A percentile compares a stretch with the other conserved stretches of the same genome.
phyloP scores from a whole-genome alignment of 768 basidiomycete genomes.

The Nidularia pulvinata region DNA sequence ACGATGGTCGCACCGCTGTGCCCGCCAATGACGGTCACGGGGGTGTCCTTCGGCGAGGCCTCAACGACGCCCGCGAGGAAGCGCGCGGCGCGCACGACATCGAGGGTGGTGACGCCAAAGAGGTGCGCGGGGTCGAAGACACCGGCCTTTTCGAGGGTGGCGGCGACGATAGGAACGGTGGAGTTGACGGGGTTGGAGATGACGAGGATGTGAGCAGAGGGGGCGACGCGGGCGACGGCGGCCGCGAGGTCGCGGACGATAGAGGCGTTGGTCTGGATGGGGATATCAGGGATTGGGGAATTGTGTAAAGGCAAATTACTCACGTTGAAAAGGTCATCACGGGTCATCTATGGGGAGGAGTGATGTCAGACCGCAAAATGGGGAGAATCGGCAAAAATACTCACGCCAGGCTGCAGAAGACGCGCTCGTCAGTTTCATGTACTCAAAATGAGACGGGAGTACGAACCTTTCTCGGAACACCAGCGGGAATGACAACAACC shows the following conservation, averaged over 20 bases:
- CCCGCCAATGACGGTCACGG: slow-evolving; percentile 89
- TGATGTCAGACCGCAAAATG: slow-evolving; percentile 17
- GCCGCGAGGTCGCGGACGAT: slow-evolving; percentile 96
- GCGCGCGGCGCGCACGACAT: slow-evolving; percentile 94
- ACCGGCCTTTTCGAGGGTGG: slow-evolving; percentile 88
- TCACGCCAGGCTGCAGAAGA: slow-evolving; percentile 73
- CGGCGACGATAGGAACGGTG: slow-evolving; percentile 96
- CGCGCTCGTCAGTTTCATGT: slow-evolving; percentile 14
- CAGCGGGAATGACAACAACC: slow-evolving; percentile 97
- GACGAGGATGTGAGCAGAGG: slow-evolving; percentile 91
- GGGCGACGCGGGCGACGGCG: slow-evolving; percentile 82
- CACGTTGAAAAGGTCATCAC: slow-evolving; percentile 96
- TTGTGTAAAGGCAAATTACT: slow-evolving; percentile 19
- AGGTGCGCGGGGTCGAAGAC: slow-evolving; percentile 88
- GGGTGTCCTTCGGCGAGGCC: slow-evolving; percentile 61
- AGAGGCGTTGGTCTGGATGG: slow-evolving; percentile 86
- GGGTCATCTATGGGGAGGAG: slow-evolving; percentile 72
- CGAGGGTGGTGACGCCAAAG: slow-evolving; percentile 98
- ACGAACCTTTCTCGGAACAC: slow-evolving; percentile 94
- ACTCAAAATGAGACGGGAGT: slow-evolving; percentile 3
- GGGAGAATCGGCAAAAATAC: slow-evolving; percentile 23
- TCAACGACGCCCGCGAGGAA: slow-evolving; percentile 80
- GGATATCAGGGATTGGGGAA: not conserved
- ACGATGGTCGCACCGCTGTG: slow-evolving; percentile 99
- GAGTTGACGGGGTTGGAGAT: slow-evolving; percentile 99